Evolutionary conservation across 495 filamentous ascomycete genomes (phyloP), one percentile per base, ranked within the genome.

Genomic region (Emericellopsis terricola): DNA sequence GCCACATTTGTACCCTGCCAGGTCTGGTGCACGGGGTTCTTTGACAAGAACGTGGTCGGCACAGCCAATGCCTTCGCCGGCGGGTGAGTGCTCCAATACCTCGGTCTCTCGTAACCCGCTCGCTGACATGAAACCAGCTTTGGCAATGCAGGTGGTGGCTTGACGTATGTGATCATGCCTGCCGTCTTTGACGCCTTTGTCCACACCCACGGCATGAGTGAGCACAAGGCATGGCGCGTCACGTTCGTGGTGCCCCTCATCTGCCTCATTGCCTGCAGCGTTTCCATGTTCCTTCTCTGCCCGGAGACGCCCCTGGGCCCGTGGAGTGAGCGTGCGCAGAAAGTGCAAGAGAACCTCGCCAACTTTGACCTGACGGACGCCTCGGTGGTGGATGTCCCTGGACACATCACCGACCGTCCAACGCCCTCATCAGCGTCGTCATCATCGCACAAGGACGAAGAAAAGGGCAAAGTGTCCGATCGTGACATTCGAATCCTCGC

Each of bases 11-110:
- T 96, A 2, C 87, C 87, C 2, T 94, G 87, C 52, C 87, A 93
- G 44, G 87, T 94, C 6, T 96, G 87, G 86, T 81, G 77, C 19
- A 94, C 87, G 0, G 85, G 79, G 2, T 94, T 87, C 62, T 93
- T 89, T 46, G 87, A 96, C 59, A 94, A 92, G 62, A 91, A 82
- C 47, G 71, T 94, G 13, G 81, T 96, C 15, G 87, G 87, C 21
- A 81, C 81, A 3, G 82, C 86, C 37, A 96, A 94, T 47, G 76
- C 83, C 6, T 56, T 96, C 2, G 76, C 84, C 9, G 87, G 71
- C 33, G 87, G 87, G 2, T 74, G 78, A 51, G 87, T 26, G 6
- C 23, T 26, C 23, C 23, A 6, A 6, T 26, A 26, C 23, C 23
- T 6, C 6, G 23, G 23, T n/a, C n/a, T n/a, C n/a, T n/a, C n/a